Evolutionary conservation across 345 rosid genomes (phyloP).

Genomic region (Brassica napus): Da-Ae NC_063452.1:49200001-49200500

Average conservation of each 20-base stretch:
- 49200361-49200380: slow-evolving; percentile 25
- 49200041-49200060: slow-evolving; percentile 57
- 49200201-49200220: slow-evolving; percentile 76
- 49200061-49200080: slow-evolving; percentile 38
- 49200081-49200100: slow-evolving; percentile 40
- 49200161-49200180: slow-evolving; percentile 90
- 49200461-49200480: slow-evolving; percentile 83
- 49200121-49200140: slow-evolving; percentile 63
- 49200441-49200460: slow-evolving; percentile 78
- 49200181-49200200: slow-evolving; percentile 68
- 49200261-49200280: background rate
- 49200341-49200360: background rate
- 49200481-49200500: slow-evolving; percentile 85
- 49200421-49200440: slow-evolving; percentile 89
- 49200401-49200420: slow-evolving; percentile 66
- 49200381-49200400: slow-evolving; percentile 69
- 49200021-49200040: slow-evolving; percentile 73
- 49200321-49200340: background rate
- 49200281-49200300: slow-evolving; percentile 4
- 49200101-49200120: slow-evolving; percentile 53
- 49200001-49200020: slow-evolving; percentile 73
- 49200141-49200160: slow-evolving; percentile 68
- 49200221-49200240: slow-evolving; percentile 66
- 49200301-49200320: background rate
- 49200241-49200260: slow-evolving; percentile 25